Evolutionary conservation across 1,139 yeast genomes (phyloP).

Genomic region (Taiozyma sp.): DNA sequence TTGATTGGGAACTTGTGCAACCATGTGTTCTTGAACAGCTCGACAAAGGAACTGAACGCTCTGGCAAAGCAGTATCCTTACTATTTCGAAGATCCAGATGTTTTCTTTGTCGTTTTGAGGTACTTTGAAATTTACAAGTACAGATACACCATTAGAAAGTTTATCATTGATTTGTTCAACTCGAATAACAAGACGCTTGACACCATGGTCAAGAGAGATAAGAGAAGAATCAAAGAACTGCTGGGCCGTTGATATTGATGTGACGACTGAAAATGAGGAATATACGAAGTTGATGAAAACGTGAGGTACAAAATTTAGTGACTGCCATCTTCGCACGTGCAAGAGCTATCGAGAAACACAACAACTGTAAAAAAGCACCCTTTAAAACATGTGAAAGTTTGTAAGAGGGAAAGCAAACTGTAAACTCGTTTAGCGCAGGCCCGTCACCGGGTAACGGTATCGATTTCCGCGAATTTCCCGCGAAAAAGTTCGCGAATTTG

Average conservation of each 20-base stretch:
- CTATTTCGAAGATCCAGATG: slow-evolving; percentile 49
- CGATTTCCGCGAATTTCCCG: not conserved
- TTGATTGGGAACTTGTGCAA: slow-evolving; percentile 60
- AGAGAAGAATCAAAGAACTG: slow-evolving; percentile 24
- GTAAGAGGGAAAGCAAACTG: too few relatives aligned
- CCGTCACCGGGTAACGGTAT: not conserved
- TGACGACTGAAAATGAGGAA: not conserved
- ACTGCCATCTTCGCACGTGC: not conserved
- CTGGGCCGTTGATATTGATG: not conserved
- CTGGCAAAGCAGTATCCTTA: slow-evolving; percentile 49
- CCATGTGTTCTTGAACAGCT: slow-evolving; percentile 57
- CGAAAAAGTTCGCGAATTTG: not conserved
- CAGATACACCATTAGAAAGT: slow-evolving; percentile 57
- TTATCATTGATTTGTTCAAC: slow-evolving; percentile 63
- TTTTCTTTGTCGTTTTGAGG: slow-evolving; percentile 56
- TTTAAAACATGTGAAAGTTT: not conserved
- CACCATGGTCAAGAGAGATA: slow-evolving; percentile 39
- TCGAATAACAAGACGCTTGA: slow-evolving; percentile 50
- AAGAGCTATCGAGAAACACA: not conserved
- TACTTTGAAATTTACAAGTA: slow-evolving; percentile 64
- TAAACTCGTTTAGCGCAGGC: too few relatives aligned
- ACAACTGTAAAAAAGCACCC: not conserved
- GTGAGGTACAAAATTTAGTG: not conserved
- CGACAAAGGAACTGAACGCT: slow-evolving; percentile 55
- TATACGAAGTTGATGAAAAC: not conserved